Conservation (phyloP, 805 yeast species). For the Cyberlindnera galapagoensis region DNA sequence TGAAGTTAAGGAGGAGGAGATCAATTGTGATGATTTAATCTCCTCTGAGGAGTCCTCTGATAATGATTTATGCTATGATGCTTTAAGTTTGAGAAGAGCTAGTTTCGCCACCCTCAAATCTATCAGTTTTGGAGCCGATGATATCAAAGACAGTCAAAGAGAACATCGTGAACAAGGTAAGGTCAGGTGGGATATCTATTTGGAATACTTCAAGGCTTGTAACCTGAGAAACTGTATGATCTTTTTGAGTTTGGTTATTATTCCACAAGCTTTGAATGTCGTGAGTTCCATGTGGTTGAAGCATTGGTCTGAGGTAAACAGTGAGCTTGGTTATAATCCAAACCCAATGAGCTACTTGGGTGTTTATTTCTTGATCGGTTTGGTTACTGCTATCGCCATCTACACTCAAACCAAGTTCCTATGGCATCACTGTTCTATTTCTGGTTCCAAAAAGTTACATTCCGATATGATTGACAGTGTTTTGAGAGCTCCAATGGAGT, state of each 20-base stretch:
- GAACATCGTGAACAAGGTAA: conserved; percentile 92
- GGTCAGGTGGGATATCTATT: conserved; percentile 82
- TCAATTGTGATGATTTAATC: conserved; percentile 14
- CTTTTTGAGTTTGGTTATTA: conserved; percentile 48
- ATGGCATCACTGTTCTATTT: conserved; percentile 78
- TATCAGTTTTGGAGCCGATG: conserved; percentile 29
- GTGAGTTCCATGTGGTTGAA: conserved; percentile 86
- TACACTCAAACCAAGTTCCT: conserved; percentile 62
- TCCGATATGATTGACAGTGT: conserved; percentile 67
- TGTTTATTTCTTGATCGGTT: conserved; percentile 69
- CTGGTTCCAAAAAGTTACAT: conserved; percentile 74
- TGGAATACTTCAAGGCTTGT: conserved; percentile 83
- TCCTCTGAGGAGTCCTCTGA: conserved; percentile 23
- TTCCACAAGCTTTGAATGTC: conserved; percentile 57
- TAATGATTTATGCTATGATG: conserved; percentile 28
- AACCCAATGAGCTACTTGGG: conserved; percentile 64
- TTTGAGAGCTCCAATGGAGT: conserved; percentile 88
- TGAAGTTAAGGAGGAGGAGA: conserved; percentile 13
- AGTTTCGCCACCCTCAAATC: conserved; percentile 43
- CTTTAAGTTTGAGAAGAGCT: conserved; percentile 51
- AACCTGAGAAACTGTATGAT: conserved; percentile 57
- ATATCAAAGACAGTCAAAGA: conserved; percentile 28
- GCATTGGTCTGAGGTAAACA: conserved; percentile 93
- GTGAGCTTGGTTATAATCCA: conserved; percentile 64
- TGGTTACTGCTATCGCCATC: conserved; percentile 52